phyloP scores from a whole-genome alignment of 768 basidiomycete species.

The Neoboletus magnificus region DNA sequence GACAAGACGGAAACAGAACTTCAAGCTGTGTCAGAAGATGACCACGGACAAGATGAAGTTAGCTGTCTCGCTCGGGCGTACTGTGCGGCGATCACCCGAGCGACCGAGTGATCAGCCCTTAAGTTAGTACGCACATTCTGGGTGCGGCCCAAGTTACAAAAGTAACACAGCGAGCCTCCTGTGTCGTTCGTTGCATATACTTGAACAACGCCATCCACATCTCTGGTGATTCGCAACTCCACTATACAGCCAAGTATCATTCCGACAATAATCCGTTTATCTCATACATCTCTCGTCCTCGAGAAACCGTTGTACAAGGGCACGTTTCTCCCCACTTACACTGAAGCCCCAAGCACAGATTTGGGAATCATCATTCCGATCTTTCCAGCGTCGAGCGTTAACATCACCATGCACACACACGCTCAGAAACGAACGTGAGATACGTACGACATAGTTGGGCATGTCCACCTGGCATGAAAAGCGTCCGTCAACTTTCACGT shows the following conservation, averaged over 20 bases:
- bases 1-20: no score
- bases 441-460: slow-evolving; percentile 59
- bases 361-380: slow-evolving; percentile 57
- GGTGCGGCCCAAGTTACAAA: background rate
- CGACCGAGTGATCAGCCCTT: no score
- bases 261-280: background rate
- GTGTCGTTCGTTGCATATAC: background rate
- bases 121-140: no score
- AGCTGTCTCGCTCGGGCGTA: no score
- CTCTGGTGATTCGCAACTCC: background rate
- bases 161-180: no score
- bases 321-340: background rate
- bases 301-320: background rate
- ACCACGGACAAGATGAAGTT: no score
- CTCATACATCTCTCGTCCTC: background rate
- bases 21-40: no score
- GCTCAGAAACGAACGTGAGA: background rate
- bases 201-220: no score
- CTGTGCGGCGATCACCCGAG: background rate
- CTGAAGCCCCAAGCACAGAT: slow-evolving; percentile 33
- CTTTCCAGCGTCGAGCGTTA: slow-evolving; percentile 24
- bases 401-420: background rate
- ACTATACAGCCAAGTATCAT: background rate
- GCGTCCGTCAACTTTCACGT: background rate
- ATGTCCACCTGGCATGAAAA: slow-evolving; percentile 48